Percentiles rank a stretch among this genome's conserved stretches.
phyloP scores from a whole-genome alignment of 805 yeast genomes.

The Candida insectorum region DNA sequence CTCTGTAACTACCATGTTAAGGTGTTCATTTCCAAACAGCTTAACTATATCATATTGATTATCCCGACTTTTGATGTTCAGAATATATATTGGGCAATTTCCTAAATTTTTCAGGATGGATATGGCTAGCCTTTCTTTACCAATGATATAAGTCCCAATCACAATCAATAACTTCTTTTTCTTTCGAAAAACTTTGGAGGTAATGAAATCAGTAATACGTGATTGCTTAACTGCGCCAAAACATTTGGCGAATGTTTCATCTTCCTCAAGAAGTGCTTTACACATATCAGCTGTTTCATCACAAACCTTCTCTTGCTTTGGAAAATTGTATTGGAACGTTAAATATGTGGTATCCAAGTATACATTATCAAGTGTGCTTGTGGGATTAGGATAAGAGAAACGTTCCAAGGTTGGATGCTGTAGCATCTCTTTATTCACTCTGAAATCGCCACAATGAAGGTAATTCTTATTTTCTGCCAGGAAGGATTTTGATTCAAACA shows the following conservation, averaged over 20 bases:
- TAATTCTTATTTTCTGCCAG: slow-evolving; percentile 25
- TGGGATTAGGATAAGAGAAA: slow-evolving; percentile 15
- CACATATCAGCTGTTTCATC: slow-evolving; percentile 55
- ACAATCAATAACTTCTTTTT: slow-evolving; percentile 50
- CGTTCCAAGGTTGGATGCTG: slow-evolving; percentile 26
- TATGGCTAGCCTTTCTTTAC: slow-evolving; percentile 84
- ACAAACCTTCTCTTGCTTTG: slow-evolving; percentile 71
- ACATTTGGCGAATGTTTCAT: slow-evolving; percentile 23
- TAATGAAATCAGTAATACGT: slow-evolving; percentile 37
- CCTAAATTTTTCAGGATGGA: slow-evolving; percentile 49
- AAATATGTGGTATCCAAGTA: slow-evolving; percentile 92
- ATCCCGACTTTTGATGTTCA: slow-evolving; percentile 42
- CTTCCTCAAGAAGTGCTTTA: slow-evolving; percentile 30
- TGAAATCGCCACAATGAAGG: slow-evolving; percentile 91
- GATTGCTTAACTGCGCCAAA: slow-evolving; percentile 35
- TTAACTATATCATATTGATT: slow-evolving; percentile 40
- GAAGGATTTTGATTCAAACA: slow-evolving; percentile 51
- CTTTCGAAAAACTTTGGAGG: slow-evolving; percentile 10
- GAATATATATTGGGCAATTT: slow-evolving; percentile 53
- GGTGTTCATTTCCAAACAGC: slow-evolving; percentile 44
- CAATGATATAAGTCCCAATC: slow-evolving; percentile 89
- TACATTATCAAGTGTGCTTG: slow-evolving; percentile 46
- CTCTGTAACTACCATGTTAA: slow-evolving; percentile 25
- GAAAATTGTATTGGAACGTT: slow-evolving; percentile 71
- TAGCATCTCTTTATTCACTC: slow-evolving; percentile 60